Evolutionary conservation across 2,329 filamentous ascomycete genomes (phyloP), one percentile per base, ranked within the genome.

Genomic region (Ascocoryne sarcoides): DNA sequence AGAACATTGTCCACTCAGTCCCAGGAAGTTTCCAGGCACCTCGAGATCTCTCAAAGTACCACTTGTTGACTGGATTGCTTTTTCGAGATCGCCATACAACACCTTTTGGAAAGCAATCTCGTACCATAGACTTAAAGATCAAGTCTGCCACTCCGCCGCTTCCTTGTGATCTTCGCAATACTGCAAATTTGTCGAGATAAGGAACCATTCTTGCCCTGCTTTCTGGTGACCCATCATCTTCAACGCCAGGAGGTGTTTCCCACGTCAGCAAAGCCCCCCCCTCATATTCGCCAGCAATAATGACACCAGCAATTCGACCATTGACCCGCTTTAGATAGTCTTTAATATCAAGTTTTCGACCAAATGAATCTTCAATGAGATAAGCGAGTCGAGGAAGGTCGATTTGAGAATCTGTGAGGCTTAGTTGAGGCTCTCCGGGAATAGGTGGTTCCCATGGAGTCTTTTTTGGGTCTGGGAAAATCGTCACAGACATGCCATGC

Each of bases 1-100:
- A 98, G 58, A 98, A 98, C 88, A 96, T 95, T 3, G 88, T 87
- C 92, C 92, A 98, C 52, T 89, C 82, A 33, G 76, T 84, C n/a
- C 75, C 78, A 1, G 74, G 70, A 28, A 98, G 65, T 64, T 93
- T 92, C 72, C 81, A 84, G 2, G 81, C 89, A 0, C 92, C 92
- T 35, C 75, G 68, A 2, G 85, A 86, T 35, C 92, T 73, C 64
- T 98, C 92, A 64, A 96, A 95, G 61, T 98, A 98, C 92, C 92
- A 98, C 60, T 95, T 95, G 59, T 98, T 98, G 4, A 98, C 92
- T 0, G 89, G 90, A 57, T 98, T 96, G 58, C 89, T 78, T 56
- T 82, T 83, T 37, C 92, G 71, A 59, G 85, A 93, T 18, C 56
- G 73, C 92, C 92, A 98, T 57, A 89, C 93, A 2, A 96, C 84